Evolutionary conservation across 1,284 basidiomycete genomes (phyloP).

Genomic region (Pterulicium gracile): DNA sequence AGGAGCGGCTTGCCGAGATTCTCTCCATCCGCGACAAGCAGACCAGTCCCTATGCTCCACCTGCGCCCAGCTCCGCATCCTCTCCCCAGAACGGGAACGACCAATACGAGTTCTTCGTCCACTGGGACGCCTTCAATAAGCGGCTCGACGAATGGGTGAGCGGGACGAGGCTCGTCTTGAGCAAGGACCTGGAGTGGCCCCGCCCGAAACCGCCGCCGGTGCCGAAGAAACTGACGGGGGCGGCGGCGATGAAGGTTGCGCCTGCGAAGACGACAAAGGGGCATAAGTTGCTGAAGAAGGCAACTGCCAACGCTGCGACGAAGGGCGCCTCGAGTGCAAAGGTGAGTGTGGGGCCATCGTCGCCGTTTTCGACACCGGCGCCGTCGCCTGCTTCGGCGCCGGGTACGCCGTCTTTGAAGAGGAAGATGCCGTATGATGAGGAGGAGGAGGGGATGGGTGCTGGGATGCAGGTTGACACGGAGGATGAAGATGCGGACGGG

Average conservation of each 20-base stretch:
- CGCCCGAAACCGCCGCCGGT: slow-evolving; percentile 65
- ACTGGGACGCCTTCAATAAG: slow-evolving; percentile 98
- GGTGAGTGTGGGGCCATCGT: slow-evolving; percentile 10
- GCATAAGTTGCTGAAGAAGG: slow-evolving; percentile 60
- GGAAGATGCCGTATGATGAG: slow-evolving; percentile 49
- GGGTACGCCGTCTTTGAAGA: slow-evolving; percentile 40
- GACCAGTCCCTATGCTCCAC: slow-evolving; percentile 44
- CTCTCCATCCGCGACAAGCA: slow-evolving; percentile 85
- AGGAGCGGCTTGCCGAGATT: slow-evolving; percentile 89
- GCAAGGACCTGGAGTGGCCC: slow-evolving; percentile 91
- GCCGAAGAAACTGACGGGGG: slow-evolving; percentile 29
- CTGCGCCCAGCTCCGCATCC: slow-evolving; percentile 29
- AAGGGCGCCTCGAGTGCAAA: slow-evolving; percentile 19
- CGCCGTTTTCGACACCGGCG: slow-evolving; percentile 34
- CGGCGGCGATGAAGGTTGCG: slow-evolving; percentile 34
- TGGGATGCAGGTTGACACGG: slow-evolving; percentile 45
- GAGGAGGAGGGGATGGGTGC: slow-evolving; percentile 51
- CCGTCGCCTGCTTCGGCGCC: slow-evolving; percentile 31
- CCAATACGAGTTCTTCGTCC: slow-evolving; percentile 90
- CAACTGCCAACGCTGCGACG: slow-evolving; percentile 48
- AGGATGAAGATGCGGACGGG: slow-evolving; percentile 42
- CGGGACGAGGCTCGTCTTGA: slow-evolving; percentile 76
- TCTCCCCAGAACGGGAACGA: slow-evolving; percentile 49
- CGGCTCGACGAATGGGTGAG: slow-evolving; percentile 98
- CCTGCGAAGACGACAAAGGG: slow-evolving; percentile 50